Conservation (phyloP, 1,284 basidiomycete species). For the Malassezia globosa region DNA sequence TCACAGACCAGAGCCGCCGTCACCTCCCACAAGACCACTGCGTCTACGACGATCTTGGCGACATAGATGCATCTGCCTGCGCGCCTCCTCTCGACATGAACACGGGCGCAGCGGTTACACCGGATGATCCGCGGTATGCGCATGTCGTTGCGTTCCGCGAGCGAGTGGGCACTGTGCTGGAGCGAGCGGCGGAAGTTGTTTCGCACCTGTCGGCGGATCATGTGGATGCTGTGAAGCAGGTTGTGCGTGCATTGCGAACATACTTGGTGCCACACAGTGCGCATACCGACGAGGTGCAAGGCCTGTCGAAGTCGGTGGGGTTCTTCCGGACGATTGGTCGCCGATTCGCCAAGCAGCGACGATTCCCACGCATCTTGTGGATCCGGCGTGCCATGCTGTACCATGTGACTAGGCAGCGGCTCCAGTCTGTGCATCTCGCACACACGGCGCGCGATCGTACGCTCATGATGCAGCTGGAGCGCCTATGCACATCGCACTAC, state of each 20-base stretch:
- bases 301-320: slow-evolving; percentile 24
- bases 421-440: slow-evolving; percentile 68
- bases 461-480: slow-evolving; percentile 65
- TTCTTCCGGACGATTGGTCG: slow-evolving; percentile 49
- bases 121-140: slow-evolving; percentile 58
- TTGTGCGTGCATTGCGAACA: slow-evolving; percentile 47
- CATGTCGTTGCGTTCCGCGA: slow-evolving; percentile 56
- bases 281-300: slow-evolving; percentile 45
- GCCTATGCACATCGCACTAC: slow-evolving; percentile 58
- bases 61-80: slow-evolving; percentile 59
- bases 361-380: slow-evolving; percentile 64
- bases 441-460: slow-evolving; percentile 69
- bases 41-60: slow-evolving; percentile 51
- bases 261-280: slow-evolving; percentile 36
- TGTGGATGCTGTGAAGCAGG: slow-evolving; percentile 66
- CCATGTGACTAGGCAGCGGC: slow-evolving; percentile 56
- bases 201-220: slow-evolving; percentile 60
- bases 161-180: slow-evolving; percentile 61
- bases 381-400: slow-evolving; percentile 63
- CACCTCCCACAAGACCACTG: slow-evolving; percentile 22
- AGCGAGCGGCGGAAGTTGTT: slow-evolving; percentile 56
- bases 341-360: slow-evolving; percentile 61
- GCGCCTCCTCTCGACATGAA: slow-evolving; percentile 44
- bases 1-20: slow-evolving; percentile 55
- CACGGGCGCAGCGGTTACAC: slow-evolving; percentile 64